A percentile compares a stretch with the other conserved stretches of the same genome.
phyloP scores from a whole-genome alignment of 352 stramenopile species.

The Phytophthora pini region DNA sequence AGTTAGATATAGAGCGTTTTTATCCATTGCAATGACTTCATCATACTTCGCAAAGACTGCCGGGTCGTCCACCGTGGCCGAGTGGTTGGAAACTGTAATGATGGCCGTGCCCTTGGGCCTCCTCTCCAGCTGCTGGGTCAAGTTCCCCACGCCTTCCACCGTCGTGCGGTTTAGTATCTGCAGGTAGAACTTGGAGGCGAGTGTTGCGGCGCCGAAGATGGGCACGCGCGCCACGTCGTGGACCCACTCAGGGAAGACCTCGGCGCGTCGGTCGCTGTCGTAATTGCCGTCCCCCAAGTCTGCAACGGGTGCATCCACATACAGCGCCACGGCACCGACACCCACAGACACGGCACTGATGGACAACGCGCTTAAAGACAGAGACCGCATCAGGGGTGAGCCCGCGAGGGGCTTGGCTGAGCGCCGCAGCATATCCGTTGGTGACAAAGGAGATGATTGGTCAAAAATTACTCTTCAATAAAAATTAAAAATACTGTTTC shows the following conservation, averaged over 20 bases:
- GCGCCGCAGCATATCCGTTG: constrained; percentile 36
- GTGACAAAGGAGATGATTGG: no score
- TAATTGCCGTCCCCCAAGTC: constrained; percentile 66
- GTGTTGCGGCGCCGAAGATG: constrained; percentile 54
- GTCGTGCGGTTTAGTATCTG: constrained; percentile 55
- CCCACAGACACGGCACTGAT: constrained; percentile 42
- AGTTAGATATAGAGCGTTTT: neutral
- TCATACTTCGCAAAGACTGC: constrained; percentile 71
- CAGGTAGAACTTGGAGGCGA: constrained; percentile 67
- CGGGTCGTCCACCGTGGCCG: constrained; percentile 83
- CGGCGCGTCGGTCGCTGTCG: constrained; percentile 35
- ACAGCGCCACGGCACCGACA: constrained; percentile 47
- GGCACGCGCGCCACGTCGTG: constrained; percentile 63
- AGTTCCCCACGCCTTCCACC: constrained; percentile 49
- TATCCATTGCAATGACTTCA: neutral
- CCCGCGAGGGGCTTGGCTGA: constrained; percentile 22
- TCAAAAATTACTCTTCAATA: no score
- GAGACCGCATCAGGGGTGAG: constrained; percentile 17
- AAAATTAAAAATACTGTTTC: no score
- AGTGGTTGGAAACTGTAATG: constrained; percentile 89
- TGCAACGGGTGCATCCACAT: constrained; percentile 64
- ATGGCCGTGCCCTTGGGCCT: constrained; percentile 57
- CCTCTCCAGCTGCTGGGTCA: constrained; percentile 50
- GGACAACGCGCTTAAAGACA: constrained; percentile 33
- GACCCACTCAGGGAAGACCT: constrained; percentile 74